Conservation (phyloP, 768 basidiomycete species). For the Leucogyrophana mollusca region DNA sequence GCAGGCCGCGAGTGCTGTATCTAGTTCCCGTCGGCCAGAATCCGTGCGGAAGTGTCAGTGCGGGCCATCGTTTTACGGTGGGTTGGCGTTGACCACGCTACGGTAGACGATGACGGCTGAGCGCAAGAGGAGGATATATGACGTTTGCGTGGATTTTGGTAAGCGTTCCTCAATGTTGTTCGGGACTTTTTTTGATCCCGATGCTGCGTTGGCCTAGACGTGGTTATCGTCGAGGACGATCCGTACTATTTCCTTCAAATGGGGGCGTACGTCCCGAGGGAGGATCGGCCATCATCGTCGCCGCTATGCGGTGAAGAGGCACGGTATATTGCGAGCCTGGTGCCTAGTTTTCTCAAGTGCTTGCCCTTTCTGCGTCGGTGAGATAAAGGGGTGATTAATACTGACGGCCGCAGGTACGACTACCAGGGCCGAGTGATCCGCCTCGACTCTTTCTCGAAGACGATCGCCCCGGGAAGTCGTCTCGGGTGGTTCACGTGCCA, state of each 20-base stretch:
- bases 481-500: slow-evolving; percentile 82
- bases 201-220: slow-evolving; percentile 36
- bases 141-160: slow-evolving; percentile 80
- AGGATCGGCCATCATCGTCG: slow-evolving; percentile 23
- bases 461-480: slow-evolving; percentile 73
- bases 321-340: slow-evolving; percentile 49
- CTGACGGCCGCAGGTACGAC: slow-evolving; percentile 48
- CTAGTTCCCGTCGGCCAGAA: slow-evolving; percentile 82
- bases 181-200: too few relatives aligned
- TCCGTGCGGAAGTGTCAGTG: slow-evolving; percentile 68
- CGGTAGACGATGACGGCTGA: slow-evolving; percentile 58
- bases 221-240: slow-evolving; percentile 83
- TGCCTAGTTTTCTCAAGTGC: slow-evolving; percentile 60
- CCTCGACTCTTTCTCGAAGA: slow-evolving; percentile 81
- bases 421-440: slow-evolving; percentile 83
- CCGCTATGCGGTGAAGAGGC: slow-evolving; percentile 37
- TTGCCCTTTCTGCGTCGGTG: slow-evolving; percentile 1
- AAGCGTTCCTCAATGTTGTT: slow-evolving; percentile 4
- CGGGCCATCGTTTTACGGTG: background rate
- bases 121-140: slow-evolving; percentile 78
- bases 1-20: slow-evolving; percentile 70
- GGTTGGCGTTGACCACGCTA: too few relatives aligned
- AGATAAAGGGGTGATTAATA: too few relatives aligned
- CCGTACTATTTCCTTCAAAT: slow-evolving; percentile 79
- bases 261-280: slow-evolving; percentile 49